These are phyloP conservation scores for Alloteropsis semialata DNA, from an alignment of 176 grass and related monocot species.

Conservation along the genomic window DNA sequence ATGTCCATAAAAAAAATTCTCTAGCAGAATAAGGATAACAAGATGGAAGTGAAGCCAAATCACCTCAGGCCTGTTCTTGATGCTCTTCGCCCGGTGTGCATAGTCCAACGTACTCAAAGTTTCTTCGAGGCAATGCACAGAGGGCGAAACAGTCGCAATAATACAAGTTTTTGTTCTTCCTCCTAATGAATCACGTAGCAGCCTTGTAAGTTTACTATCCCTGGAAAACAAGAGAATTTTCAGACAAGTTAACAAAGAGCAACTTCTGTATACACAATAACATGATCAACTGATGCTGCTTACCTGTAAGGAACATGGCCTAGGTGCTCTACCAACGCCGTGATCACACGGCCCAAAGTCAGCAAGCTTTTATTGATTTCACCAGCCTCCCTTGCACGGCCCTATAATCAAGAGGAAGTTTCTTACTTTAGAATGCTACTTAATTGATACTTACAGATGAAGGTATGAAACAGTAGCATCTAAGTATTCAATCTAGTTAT, in stretches of 20 bases:
- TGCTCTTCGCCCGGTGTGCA: conserved; percentile 95
- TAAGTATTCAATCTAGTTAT: not conserved
- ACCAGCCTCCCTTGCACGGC: conserved; percentile 93
- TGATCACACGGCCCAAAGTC: conserved; percentile 96
- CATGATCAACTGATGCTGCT: conserved; percentile 14
- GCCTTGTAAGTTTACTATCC: conserved; percentile 91
- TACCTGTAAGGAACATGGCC: conserved; percentile 98
- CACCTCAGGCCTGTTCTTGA: conserved; percentile 96
- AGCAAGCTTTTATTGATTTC: conserved; percentile 99
- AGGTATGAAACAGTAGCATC: not conserved
- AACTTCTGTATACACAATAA: not conserved
- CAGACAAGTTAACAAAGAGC: conserved; percentile 8
- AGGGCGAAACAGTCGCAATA: conserved; percentile 97
- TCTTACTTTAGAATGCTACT: not conserved
- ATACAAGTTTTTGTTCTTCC: conserved; percentile 99
- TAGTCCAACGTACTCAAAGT: conserved; percentile 97
- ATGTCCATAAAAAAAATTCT: not conserved
- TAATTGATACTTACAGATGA: not conserved
- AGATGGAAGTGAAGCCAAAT: conserved; percentile 8
- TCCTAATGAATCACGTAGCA: conserved; percentile 91
- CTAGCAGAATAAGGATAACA: not conserved
- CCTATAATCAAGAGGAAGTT: conserved; percentile 47
- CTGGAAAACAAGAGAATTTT: conserved; percentile 51
- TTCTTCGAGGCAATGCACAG: conserved; percentile 95
- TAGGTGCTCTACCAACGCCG: conserved; percentile 91